These are phyloP conservation scores for Batrachochytrium dendrobatidis DNA, from an alignment of 371 early-diverging fungal genomes.

Conservation along the genomic window DNA sequence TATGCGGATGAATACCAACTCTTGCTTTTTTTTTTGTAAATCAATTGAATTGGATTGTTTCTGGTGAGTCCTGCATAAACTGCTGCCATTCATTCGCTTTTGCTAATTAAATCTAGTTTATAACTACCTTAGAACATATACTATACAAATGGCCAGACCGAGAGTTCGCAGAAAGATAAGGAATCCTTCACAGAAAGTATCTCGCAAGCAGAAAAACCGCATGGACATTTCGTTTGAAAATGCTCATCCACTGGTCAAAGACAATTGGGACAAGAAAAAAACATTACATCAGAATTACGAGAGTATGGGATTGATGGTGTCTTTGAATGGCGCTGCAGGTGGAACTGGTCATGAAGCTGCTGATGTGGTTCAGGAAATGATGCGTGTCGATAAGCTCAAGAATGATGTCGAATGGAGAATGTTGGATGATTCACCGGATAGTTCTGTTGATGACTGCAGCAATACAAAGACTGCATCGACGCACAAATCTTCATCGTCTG, in stretches of 20 bases:
- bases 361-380: constrained; percentile 8
- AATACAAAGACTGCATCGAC: no score
- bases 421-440: constrained; percentile 2
- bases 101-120: no score
- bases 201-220: constrained; percentile 30
- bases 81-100: no score
- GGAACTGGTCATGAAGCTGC: constrained; percentile 37
- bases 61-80: no score
- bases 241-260: constrained; percentile 43
- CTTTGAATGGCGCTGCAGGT: constrained; percentile 71
- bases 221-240: constrained; percentile 28
- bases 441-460: not conserved
- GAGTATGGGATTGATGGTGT: constrained; percentile 58
- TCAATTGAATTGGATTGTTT: no score
- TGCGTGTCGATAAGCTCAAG: constrained; percentile 12
- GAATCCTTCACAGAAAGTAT: constrained; percentile 25
- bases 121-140: no score
- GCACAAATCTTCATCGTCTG: no score
- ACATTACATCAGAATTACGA: constrained; percentile 70
- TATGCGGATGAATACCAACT: no score
- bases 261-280: constrained; percentile 67
- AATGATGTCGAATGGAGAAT: constrained; percentile 19
- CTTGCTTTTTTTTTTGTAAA: no score
- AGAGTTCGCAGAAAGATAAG: constrained; percentile 21
- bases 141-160: constrained; percentile 23